A percentile compares a stretch with the other conserved stretches of the same genome.
Conservation (phyloP, 2,329 filamentous ascomycete genomes). For the Aspergillus costaricaensis region DNA sequence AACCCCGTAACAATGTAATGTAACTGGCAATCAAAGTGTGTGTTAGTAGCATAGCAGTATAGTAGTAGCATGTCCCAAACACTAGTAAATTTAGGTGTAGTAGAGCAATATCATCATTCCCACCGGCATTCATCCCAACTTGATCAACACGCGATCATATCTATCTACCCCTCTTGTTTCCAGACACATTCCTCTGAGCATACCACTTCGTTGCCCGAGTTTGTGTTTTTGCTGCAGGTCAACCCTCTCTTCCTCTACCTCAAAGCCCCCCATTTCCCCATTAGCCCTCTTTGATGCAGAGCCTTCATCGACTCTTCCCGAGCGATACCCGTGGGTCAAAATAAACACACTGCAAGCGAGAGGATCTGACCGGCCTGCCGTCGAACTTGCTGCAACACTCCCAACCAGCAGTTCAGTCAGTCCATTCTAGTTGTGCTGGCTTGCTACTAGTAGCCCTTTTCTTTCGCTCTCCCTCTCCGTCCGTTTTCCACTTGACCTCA, state of each 20-base stretch:
- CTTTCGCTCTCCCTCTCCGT: neutral
- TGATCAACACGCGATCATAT: neutral
- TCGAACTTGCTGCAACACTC: conserved; percentile 3
- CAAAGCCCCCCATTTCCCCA: neutral
- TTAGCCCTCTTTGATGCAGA: neutral
- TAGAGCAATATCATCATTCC: neutral
- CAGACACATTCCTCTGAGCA: neutral
- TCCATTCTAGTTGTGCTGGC: neutral
- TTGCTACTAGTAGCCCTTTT: neutral
- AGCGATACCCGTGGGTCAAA: conserved; percentile 34
- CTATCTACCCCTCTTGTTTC: conserved; percentile 5
- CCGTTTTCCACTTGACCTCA: conserved; percentile 17
- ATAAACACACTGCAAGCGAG: conserved; percentile 36
- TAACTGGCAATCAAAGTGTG: neutral
- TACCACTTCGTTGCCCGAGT: neutral
- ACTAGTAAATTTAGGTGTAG: neutral
- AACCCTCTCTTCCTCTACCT: neutral
- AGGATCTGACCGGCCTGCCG: conserved; percentile 14
- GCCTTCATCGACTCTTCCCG: conserved; percentile 4
- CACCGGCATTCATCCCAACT: neutral
- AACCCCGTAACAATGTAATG: neutral
- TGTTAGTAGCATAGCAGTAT: too few species aligned
- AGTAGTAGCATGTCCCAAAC: too few species aligned
- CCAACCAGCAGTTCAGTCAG: neutral
- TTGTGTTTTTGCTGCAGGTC: neutral